Percentiles rank a stretch among this genome's conserved stretches.
Conservation (phyloP, 768 basidiomycete species). For the Tricholoma matsutake region DNA sequence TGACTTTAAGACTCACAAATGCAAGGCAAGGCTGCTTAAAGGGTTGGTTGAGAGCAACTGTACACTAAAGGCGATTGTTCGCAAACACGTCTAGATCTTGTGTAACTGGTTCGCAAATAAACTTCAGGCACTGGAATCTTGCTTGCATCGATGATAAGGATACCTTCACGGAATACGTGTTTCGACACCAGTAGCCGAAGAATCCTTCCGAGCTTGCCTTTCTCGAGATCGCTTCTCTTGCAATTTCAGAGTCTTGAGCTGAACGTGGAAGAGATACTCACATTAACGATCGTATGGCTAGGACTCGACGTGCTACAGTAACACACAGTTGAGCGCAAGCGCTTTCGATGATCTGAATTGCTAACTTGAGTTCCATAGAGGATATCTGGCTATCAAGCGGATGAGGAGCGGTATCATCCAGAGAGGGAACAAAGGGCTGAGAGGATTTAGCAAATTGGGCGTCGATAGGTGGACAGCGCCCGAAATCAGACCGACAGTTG, state of each 20-base stretch:
- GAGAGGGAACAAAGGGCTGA: conserved; percentile 23
- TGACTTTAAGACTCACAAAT: too few relatives aligned
- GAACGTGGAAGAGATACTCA: conserved; percentile 13
- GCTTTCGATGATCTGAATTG: conserved; percentile 31
- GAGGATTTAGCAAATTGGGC: conserved; percentile 7
- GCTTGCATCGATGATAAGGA: conserved; percentile 7
- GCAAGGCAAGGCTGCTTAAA: conserved; percentile 21
- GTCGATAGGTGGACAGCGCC: conserved; percentile 18
- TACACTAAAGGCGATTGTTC: conserved; percentile 39
- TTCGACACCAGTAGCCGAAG: conserved; percentile 35
- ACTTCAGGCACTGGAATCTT: conserved; percentile 8
- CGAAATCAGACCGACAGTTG: conserved; percentile 18
- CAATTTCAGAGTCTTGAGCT: conserved; percentile 27
- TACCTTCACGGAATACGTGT: conserved; percentile 35
- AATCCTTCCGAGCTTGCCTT: conserved; percentile 34
- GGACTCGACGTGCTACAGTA: conserved; percentile 30
- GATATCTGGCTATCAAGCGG: conserved; percentile 30
- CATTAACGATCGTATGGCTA: conserved; percentile 29
- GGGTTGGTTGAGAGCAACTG: conserved; percentile 30
- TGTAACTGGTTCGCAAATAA: conserved; percentile 40
- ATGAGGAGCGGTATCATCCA: conserved; percentile 31
- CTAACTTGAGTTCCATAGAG: conserved; percentile 23
- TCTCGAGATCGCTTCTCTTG: conserved; percentile 27
- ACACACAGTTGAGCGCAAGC: conserved; percentile 33
- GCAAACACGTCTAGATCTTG: too few relatives aligned